phyloP scores from a whole-genome alignment of 1,139 yeast genomes.

The Meyerozyma sp. region DNA sequence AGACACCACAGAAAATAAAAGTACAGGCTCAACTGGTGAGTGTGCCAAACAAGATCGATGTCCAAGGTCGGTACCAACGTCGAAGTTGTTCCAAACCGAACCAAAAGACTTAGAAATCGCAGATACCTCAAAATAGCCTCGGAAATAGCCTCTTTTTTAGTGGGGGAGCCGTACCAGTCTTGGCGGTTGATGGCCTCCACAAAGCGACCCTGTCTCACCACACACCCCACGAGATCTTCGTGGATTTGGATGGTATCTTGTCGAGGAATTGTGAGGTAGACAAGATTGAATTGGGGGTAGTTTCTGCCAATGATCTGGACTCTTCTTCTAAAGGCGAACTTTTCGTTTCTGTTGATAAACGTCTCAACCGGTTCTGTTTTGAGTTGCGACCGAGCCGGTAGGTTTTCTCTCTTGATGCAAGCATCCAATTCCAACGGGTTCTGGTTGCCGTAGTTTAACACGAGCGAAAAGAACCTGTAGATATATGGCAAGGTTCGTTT shows the following conservation, averaged over 20 bases:
- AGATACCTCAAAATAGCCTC: conserved; percentile 20
- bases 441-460: conserved; percentile 2
- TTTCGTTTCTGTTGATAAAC: background rate
- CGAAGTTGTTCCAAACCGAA: conserved; percentile 4
- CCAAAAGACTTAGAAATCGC: conserved; percentile 20
- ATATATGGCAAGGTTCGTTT: conserved; percentile 11
- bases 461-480: conserved; percentile 8
- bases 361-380: background rate
- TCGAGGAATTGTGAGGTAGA: conserved; percentile 15
- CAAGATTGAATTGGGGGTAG: conserved; percentile 15
- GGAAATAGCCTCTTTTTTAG: conserved; percentile 13
- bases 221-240: conserved; percentile 29
- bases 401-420: conserved; percentile 3
- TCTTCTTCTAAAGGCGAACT: background rate
- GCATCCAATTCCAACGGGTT: conserved; percentile 4
- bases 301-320: conserved; percentile 8
- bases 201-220: conserved; percentile 26
- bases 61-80: conserved; percentile 34
- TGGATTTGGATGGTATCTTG: conserved; percentile 10
- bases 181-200: conserved; percentile 23
- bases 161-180: conserved; percentile 24
- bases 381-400: background rate
- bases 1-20: conserved; percentile 19
- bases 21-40: conserved; percentile 26
- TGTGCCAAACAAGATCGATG: conserved; percentile 37